These are phyloP conservation scores for Cucumis cinereus DNA, from an alignment of 306 rosid species.

Conservation along the genomic window DNA sequence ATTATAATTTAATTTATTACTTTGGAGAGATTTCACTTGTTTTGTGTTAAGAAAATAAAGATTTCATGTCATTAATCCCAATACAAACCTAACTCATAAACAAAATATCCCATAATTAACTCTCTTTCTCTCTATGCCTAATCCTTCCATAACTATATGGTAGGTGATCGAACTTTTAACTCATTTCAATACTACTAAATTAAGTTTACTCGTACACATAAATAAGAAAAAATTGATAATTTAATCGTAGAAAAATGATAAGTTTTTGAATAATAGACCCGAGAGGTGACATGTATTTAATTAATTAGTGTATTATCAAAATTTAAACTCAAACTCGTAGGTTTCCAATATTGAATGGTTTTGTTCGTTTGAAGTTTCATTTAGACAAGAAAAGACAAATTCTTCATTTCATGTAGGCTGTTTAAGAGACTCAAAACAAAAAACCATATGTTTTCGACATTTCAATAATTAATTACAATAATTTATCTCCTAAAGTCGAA, in stretches of 20 bases:
- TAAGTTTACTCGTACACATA: too few relatives aligned
- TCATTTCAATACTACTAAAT: too few relatives aligned
- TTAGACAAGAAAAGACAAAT: constrained; percentile 4
- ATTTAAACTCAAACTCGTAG: background rate
- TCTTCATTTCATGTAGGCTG: constrained; percentile 4
- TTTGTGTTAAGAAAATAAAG: too few relatives aligned
- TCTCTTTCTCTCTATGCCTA: background rate
- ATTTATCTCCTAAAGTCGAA: background rate
- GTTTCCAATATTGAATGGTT: background rate
- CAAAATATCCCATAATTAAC: background rate
- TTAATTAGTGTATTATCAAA: background rate
- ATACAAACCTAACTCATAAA: background rate
- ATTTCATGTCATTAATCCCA: too few relatives aligned
- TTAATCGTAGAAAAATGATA: background rate
- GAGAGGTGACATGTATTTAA: background rate
- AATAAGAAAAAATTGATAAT: background rate
- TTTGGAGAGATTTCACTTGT: background rate
- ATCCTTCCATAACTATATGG: too few relatives aligned
- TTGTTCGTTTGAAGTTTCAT: background rate
- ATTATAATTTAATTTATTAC: too few relatives aligned
- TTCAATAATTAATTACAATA: background rate
- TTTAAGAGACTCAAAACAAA: background rate
- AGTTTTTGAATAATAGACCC: background rate
- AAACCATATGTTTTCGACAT: background rate
- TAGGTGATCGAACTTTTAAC: too few relatives aligned